Base-by-base conservation (phyloP, 768 basidiomycete genomes). In the Mycena chlorophos region DNA sequence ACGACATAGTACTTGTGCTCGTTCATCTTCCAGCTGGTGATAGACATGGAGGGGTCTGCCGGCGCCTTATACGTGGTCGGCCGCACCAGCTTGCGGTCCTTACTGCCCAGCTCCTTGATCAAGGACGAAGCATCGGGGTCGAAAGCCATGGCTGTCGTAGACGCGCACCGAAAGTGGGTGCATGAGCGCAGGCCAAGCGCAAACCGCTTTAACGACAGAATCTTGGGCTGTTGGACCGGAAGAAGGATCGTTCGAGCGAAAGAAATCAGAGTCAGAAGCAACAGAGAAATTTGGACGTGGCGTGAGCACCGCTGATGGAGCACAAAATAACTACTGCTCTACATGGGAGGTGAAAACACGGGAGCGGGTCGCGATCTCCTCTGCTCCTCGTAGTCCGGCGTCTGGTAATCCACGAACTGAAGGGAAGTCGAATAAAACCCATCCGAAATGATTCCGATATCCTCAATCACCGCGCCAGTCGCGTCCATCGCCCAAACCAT, bases 21-120 rank as follows among this genome's bases (percentile, higher is more conserved):
- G 34, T 37, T 37, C 92, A 98, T 94, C 76, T 93, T 96, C 96
- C 96, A 98, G 73, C 90, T 93, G 3, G 82, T 78, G 23, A 98
- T 71, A 2, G 68, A 65, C 60, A 85, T 75, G 2, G 67, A 62
- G 1, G 83, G 77, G 54, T 82, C 82, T 2, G 80, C 81, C 0
- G 88, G 85, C 0, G 79, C 75, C 10, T 10, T n/a, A 37, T 37
- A 37, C n/a, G 10, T 37, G n/a, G 12, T 37, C 2, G 84, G 82
- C 38, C 76, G 79, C 37, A 92, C 79, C 47, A 93, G 83, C 66
- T 86, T 89, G 2, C 81, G 78, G 0, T 75, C 75, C 49, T 75
- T 78, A 34, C 75, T 65, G 53, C 75, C 62, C 19, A 93, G 79
- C 37, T 78, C 72, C 0, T 73, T 63, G 61, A 93, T 76, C 52